Evolutionary conservation across 176 grass and related monocot species (phyloP).

Genomic region (Carex pumila): DNA sequence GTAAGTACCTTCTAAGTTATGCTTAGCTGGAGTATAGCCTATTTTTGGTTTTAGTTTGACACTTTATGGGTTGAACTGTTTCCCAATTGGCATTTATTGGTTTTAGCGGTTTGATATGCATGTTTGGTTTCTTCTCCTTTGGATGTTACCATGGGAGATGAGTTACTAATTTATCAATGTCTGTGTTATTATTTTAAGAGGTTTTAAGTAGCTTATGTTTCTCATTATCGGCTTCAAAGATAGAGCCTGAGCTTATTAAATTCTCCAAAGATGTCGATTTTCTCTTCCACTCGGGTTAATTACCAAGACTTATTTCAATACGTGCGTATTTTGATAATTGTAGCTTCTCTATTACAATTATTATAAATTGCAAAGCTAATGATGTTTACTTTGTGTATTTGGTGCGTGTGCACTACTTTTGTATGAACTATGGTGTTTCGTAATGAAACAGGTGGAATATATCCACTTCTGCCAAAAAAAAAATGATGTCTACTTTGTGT

Average conservation of each 20-base stretch:
- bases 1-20: background rate
- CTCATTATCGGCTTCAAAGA: background rate
- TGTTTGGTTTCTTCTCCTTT: background rate
- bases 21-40: background rate
- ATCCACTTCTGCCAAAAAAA: too few relatives aligned
- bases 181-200: background rate
- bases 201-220: conserved; percentile 11
- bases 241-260: background rate
- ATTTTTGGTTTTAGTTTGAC: background rate
- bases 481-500: background rate
- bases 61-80: background rate
- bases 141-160: background rate
- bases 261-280: background rate
- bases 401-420: too few relatives aligned
- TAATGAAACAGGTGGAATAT: too few relatives aligned
- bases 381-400: background rate
- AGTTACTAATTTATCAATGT: background rate
- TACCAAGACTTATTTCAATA: background rate
- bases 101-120: background rate
- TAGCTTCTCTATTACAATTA: background rate
- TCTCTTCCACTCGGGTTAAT: background rate
- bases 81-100: background rate
- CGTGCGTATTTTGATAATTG: conserved; percentile 7
- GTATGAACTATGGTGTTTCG: too few relatives aligned
- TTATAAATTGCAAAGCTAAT: background rate